Base-by-base conservation (phyloP, 768 basidiomycete genomes). In the Leccinum disarticulatum region DNA sequence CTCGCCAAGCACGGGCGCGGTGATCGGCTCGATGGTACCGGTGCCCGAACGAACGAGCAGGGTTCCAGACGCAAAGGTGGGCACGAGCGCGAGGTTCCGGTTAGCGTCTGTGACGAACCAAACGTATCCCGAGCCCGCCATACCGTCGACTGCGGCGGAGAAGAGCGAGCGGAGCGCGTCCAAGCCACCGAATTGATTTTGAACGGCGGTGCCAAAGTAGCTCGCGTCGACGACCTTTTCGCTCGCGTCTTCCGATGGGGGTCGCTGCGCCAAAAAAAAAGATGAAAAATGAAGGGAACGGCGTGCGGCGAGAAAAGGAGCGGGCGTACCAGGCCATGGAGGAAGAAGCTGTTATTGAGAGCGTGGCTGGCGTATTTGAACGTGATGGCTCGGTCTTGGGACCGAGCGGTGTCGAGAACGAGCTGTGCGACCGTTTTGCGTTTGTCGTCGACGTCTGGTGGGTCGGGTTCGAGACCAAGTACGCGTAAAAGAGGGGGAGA, bases 301-400 rank as follows among this genome's bases (percentile, higher is more conserved):
- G 22, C 17, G 6, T n/a, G 33, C 4, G 1, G 15, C 2, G 17
- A 36, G n/a, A 31, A 19, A 13, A 1, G 15, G 6, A 22, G 22
- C 5, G 13, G 30, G 81, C 93, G 54, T 72, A 98, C 96, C 41
- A 99, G 80, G 58, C 80, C 81, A 64, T 91, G 83, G 30, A 99
- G 81, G 81, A 98, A 98, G 82, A 93, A 98, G 66, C 87, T 87
- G 74, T 97, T 98, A 77, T 98, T 99, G 61, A 98, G 78, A 6
- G 96, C 92, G 51, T 93, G 83, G 63, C 90, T 90, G 4, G 95
- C 94, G 69, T 95, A 94, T 74, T 91, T 96, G 75, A 95, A 98
- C 27, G 85, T 84, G 55, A 95, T 74, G 1, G 85, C 81, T 55
- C 85, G 76, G 25, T 82, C 77, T 47, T 82, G 83, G 31, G 84